These are phyloP conservation scores for Penicillium thymicola DNA, from an alignment of 2,329 filamentous ascomycete species.

Conservation along the genomic window DNA sequence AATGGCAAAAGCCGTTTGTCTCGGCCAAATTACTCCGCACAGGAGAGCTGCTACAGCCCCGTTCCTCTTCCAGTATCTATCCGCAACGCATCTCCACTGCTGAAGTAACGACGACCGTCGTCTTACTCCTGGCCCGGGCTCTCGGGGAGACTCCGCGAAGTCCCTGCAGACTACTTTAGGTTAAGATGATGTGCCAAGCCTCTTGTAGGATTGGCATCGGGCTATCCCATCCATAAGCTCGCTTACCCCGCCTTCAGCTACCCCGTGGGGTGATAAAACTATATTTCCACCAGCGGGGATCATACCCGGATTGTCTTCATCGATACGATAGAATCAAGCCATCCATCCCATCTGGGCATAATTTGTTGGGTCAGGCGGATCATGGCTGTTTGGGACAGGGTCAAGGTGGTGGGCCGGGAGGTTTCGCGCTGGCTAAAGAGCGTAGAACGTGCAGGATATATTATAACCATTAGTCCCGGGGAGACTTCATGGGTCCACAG, in stretches of 20 bases:
- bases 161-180: slow-evolving; percentile 4
- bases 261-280: slow-evolving; percentile 13
- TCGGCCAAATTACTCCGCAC: background rate
- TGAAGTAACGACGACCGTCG: background rate
- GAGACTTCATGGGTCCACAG: slow-evolving; percentile 3
- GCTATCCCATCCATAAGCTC: background rate
- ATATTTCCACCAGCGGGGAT: slow-evolving; percentile 10
- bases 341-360: background rate
- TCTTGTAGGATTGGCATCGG: background rate
- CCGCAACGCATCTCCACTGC: background rate
- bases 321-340: background rate
- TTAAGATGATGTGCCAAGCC: slow-evolving; percentile 6
- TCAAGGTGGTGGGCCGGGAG: background rate
- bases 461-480: slow-evolving; percentile 6
- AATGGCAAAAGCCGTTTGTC: background rate
- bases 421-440: background rate
- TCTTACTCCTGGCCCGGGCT: slow-evolving; percentile 3
- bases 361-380: background rate
- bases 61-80: background rate
- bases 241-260: background rate
- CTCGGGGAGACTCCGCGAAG: slow-evolving; percentile 15
- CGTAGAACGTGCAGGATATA: slow-evolving; percentile 1
- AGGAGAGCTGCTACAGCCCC: background rate
- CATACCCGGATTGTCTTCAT: slow-evolving; percentile 4
- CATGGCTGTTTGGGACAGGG: background rate